These are phyloP conservation scores for Termitomyces sp. DNA, from an alignment of 768 basidiomycete species.

Conservation along the genomic window DNA sequence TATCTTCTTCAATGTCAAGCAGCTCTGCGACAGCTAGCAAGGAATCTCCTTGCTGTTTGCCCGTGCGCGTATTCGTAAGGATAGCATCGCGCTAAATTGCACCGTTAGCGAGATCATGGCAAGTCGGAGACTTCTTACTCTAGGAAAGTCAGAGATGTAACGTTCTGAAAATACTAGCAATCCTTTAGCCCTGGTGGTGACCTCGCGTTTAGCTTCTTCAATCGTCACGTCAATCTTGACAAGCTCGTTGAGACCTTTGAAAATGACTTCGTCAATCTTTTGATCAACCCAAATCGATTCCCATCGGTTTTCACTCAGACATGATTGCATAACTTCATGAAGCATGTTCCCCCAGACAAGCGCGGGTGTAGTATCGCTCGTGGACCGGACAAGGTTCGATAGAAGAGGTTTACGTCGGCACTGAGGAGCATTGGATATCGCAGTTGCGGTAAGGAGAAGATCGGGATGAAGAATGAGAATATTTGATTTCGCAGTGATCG, in stretches of 20 bases:
- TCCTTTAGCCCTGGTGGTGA: constrained; percentile 58
- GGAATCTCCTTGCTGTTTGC: constrained; percentile 38
- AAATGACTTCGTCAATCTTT: constrained; percentile 51
- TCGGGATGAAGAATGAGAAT: constrained; percentile 90
- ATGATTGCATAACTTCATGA: constrained; percentile 86
- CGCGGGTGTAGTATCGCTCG: constrained; percentile 56
- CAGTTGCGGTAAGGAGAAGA: constrained; percentile 84
- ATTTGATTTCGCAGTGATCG: constrained; percentile 58
- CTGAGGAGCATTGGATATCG: constrained; percentile 75
- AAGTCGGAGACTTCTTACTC: constrained; percentile 34
- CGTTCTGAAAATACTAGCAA: constrained; percentile 57
- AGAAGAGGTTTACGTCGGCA: constrained; percentile 89
- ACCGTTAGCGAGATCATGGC: background rate
- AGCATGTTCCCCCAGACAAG: constrained; percentile 91
- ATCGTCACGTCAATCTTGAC: constrained; percentile 53
- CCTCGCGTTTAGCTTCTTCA: constrained; percentile 61
- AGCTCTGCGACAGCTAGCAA: constrained; percentile 69
- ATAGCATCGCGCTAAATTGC: constrained; percentile 51
- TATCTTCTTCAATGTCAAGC: constrained; percentile 93
- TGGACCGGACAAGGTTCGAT: constrained; percentile 52
- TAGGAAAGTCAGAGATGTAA: constrained; percentile 62
- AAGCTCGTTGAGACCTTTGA: constrained; percentile 52
- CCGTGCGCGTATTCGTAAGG: constrained; percentile 63
- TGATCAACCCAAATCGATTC: constrained; percentile 56
- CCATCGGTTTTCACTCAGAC: constrained; percentile 59